Conservation (phyloP, 163 green algal genomes). For the Chloromonas sp. region DNA sequence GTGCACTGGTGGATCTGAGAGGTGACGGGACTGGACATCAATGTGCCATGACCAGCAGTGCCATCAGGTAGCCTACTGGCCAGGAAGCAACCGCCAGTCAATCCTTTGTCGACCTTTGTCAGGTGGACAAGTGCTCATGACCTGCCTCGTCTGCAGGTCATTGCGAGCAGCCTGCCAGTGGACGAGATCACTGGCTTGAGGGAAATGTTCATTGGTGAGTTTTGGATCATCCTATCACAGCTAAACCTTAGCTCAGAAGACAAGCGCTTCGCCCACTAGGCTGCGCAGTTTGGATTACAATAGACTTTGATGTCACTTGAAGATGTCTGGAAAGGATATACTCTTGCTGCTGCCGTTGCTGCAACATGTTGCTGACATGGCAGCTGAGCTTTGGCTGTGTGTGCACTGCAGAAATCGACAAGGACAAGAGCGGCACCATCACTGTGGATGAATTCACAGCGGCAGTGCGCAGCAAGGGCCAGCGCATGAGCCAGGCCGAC, state of each 20-base stretch:
- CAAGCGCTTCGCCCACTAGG: no score
- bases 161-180: slow-evolving; percentile 73
- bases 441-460: slow-evolving; percentile 86
- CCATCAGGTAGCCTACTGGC: no score
- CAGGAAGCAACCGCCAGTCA: no score
- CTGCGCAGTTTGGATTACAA: neutral
- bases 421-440: slow-evolving; percentile 87
- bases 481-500: slow-evolving; percentile 36
- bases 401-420: slow-evolving; percentile 61
- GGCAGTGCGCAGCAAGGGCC: slow-evolving; percentile 43
- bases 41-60: no score
- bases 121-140: no score
- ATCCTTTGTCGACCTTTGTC: no score
- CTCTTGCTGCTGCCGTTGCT: neutral
- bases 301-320: neutral
- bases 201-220: slow-evolving; percentile 68
- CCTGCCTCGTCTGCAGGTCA: slow-evolving; percentile 42
- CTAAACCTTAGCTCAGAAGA: no score
- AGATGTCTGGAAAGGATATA: no score
- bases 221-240: no score
- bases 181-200: slow-evolving; percentile 88
- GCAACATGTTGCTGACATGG: neutral
- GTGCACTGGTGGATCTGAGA: no score
- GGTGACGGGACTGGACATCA: no score
- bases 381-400: no score